Percentiles rank a stretch among this genome's conserved stretches.
phyloP scores from a whole-genome alignment of 2,329 filamentous ascomycete genomes.

The Penicillium sp. region DNA sequence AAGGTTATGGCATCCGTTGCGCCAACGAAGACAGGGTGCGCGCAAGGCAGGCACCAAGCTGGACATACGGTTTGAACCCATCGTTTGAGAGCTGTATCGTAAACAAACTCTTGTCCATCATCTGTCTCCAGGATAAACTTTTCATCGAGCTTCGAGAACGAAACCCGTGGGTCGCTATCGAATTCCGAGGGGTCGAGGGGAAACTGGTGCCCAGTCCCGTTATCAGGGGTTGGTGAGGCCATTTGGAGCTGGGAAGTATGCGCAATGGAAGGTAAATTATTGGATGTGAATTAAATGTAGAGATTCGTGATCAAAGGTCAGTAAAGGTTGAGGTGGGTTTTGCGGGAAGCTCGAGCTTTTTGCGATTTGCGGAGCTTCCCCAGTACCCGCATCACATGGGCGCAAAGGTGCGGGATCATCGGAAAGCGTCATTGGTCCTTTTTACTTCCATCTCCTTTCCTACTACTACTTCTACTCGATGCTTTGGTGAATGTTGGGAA shows the following conservation, averaged over 20 bases:
- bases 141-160: conserved; percentile 78
- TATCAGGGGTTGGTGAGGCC: conserved; percentile 23
- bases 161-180: conserved; percentile 76
- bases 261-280: background rate
- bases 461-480: background rate
- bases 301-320: background rate
- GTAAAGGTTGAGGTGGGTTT: background rate
- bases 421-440: background rate
- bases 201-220: conserved; percentile 37
- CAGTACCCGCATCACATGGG: conserved; percentile 10
- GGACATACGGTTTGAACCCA: conserved; percentile 69
- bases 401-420: conserved; percentile 4
- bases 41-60: background rate
- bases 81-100: conserved; percentile 67
- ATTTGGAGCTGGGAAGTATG: conserved; percentile 11
- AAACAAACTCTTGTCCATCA: conserved; percentile 83
- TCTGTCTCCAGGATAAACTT: conserved; percentile 84
- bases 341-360: conserved; percentile 13
- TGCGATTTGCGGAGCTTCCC: background rate
- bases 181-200: conserved; percentile 66
- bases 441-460: background rate
- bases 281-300: background rate
- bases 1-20: background rate
- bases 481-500: background rate
- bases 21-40: background rate